Evolutionary conservation across 768 basidiomycete species (phyloP), one percentile per base, ranked within the genome.

Genomic region (Pleurotus citrinopileatus): DNA sequence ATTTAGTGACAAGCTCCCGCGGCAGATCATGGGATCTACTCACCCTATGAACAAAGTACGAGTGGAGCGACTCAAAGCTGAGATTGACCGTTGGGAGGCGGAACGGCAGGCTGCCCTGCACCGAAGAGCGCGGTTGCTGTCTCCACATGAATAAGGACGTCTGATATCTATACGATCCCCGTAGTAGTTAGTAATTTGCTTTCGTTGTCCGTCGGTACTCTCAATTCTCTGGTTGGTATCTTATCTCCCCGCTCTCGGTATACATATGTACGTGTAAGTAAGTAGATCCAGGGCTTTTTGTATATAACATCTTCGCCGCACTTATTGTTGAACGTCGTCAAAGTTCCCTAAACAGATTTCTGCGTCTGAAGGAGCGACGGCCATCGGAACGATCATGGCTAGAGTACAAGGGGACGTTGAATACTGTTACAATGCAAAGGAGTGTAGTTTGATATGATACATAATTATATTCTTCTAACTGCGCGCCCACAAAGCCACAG

Each of bases 1-100:
- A 53, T 23, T 65, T 53, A 46, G 54, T 61, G 15, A 56, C 52
- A 44, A 57, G 1, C 62, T 79, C 36, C 70, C 70, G 27, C 67
- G 73, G 59, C 69, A 72, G 34, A 80, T 85, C 22, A 76, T 77
- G 68, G 82, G 85, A 22, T 67, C 73, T 13, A 71, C 73, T 8
- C 92, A 94, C 68, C 92, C 91, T 2, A 75, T 87, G 19, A 80
- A 83, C 43, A 80, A 83, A 57, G 74, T 80, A 42, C 78, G 93
- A 40, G 75, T 89, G 9, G 70, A 76, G 58, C 73, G 76, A 38
- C 73, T 94, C 48, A 78, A 76, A 61, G 69, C 74, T 23, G 93
- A 95, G 72, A 74, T 95, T 27, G 69, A 71, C 25, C 71, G 86
- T 38, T 95, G 92, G 93, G 81, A 84, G 63, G 60, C 67, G 19